A percentile compares a stretch with the other conserved stretches of the same genome.
These are phyloP conservation scores for Danielozyma ontarioensis DNA, from an alignment of 805 yeast species.

Conservation along the genomic window DNA sequence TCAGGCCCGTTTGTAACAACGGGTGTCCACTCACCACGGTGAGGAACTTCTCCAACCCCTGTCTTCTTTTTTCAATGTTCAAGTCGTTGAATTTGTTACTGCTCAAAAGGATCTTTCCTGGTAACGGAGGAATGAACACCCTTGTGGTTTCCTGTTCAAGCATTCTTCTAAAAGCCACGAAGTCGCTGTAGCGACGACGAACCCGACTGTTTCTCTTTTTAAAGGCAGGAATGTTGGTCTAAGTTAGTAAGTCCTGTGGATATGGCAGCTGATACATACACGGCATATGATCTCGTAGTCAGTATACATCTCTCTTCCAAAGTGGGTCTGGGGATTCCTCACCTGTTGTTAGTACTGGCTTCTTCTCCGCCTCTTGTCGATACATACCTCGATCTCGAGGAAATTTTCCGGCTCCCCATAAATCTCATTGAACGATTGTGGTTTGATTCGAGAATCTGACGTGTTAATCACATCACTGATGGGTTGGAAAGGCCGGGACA, in stretches of 20 bases:
- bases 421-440: constrained; percentile 69
- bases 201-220: constrained; percentile 58
- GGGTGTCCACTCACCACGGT: constrained; percentile 88
- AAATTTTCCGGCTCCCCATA: constrained; percentile 95
- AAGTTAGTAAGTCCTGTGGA: constrained; percentile 13
- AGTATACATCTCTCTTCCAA: constrained; percentile 67
- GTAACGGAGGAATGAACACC: constrained; percentile 81
- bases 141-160: constrained; percentile 71
- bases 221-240: constrained; percentile 87
- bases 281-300: constrained; percentile 89
- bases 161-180: constrained; percentile 71
- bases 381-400: constrained; percentile 77
- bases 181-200: constrained; percentile 85
- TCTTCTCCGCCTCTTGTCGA: neutral
- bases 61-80: constrained; percentile 76
- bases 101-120: constrained; percentile 75
- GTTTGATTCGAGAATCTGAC: constrained; percentile 32
- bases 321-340: constrained; percentile 71
- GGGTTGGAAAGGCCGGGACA: constrained; percentile 40
- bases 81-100: constrained; percentile 73
- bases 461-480: constrained; percentile 36
- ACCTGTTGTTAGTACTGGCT: constrained; percentile 30
- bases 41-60: constrained; percentile 78
- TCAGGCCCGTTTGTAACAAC: constrained; percentile 78
- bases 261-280: too few relatives aligned